Conservation (phyloP, 106 monocot species). For the Dioscorea zingiberensis region DNA sequence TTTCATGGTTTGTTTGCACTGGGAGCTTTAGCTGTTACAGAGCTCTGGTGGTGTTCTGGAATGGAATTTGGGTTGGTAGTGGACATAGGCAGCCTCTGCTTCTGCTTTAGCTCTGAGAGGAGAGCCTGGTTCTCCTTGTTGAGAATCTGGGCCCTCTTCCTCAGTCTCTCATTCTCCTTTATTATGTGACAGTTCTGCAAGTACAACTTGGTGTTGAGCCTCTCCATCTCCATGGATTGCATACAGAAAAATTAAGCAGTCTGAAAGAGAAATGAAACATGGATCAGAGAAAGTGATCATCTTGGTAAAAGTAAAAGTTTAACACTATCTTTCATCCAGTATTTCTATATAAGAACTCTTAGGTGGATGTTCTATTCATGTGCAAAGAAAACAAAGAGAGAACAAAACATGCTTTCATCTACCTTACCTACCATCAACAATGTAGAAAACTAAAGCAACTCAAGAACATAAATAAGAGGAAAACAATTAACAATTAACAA, state of each 20-base stretch:
- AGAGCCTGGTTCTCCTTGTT: conserved; percentile 91
- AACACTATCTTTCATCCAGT: too few relatives aligned
- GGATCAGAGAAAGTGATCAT: neutral
- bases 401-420: too few relatives aligned
- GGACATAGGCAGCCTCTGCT: conserved; percentile 22
- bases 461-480: neutral
- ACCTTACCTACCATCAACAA: too few relatives aligned
- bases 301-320: too few relatives aligned
- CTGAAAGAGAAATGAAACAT: neutral
- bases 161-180: conserved; percentile 93
- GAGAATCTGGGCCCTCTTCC: conserved; percentile 69
- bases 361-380: too few relatives aligned
- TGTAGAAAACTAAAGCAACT: too few relatives aligned
- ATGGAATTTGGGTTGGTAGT: conserved; percentile 10
- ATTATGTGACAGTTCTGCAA: conserved; percentile 84
- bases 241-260: neutral
- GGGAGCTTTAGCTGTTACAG: conserved; percentile 11
- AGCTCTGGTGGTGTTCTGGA: conserved; percentile 32
- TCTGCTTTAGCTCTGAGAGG: conserved; percentile 70
- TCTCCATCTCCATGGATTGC: conserved; percentile 76
- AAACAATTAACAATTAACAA: too few relatives aligned
- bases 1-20: too few relatives aligned
- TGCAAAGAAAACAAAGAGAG: too few relatives aligned
- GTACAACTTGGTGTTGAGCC: conserved; percentile 84
- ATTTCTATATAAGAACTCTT: too few relatives aligned